Evolutionary conservation across 1,284 basidiomycete genomes (phyloP).

Genomic region (Xerocomus tenax): DNA sequence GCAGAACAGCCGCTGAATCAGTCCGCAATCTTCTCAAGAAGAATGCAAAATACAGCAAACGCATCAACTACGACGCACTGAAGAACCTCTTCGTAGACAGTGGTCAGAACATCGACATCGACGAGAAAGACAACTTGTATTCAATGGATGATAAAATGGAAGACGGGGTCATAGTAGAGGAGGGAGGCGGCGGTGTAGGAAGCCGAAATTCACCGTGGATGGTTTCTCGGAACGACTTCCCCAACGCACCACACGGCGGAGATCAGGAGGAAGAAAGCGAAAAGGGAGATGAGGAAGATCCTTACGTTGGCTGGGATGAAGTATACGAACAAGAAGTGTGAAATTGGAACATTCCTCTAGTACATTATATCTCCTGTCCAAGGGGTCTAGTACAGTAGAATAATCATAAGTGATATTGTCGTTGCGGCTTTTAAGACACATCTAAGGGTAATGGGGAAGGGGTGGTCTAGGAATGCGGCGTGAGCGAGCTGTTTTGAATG

Average conservation of each 20-base stretch:
- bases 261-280: constrained; percentile 28
- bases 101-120: constrained; percentile 29
- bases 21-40: constrained; percentile 74
- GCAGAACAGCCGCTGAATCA: constrained; percentile 70
- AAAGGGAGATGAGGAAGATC: constrained; percentile 26
- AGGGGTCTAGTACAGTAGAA: constrained; percentile 22
- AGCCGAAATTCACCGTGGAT: constrained; percentile 12
- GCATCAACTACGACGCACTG: constrained; percentile 84
- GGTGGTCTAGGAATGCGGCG: constrained; percentile 18
- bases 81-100: constrained; percentile 64
- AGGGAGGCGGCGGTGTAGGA: constrained; percentile 34
- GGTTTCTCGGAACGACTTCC: constrained; percentile 12
- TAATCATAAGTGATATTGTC: constrained; percentile 28
- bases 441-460: constrained; percentile 13
- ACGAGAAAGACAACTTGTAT: constrained; percentile 34
- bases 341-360: constrained; percentile 2
- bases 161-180: constrained; percentile 39
- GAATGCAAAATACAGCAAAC: constrained; percentile 75
- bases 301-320: constrained; percentile 34
- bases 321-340: constrained; percentile 38
- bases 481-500: constrained; percentile 4
- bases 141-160: constrained; percentile 47
- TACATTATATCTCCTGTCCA: constrained; percentile 1
- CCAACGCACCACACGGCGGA: constrained; percentile 15
- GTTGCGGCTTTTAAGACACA: constrained; percentile 19